Evolutionary conservation across 768 basidiomycete genomes (phyloP).

Genomic region (Boletus vermiculosoides): DNA sequence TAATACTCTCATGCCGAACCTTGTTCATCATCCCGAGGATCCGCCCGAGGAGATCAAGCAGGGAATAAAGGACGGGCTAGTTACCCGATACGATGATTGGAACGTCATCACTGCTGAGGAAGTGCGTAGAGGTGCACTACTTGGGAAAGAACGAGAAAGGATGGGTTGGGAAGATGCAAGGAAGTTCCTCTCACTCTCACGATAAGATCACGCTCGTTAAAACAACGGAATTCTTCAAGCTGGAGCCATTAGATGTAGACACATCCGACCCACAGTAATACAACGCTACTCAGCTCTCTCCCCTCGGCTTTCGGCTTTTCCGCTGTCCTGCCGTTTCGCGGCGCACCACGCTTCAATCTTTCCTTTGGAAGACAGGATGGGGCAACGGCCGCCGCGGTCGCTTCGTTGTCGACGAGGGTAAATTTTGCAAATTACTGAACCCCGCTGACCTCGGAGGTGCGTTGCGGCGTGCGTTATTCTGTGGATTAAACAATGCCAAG

Average conservation of each 20-base stretch:
- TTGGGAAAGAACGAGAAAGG: constrained; percentile 74
- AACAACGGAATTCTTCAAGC: neutral
- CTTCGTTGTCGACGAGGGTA: constrained; percentile 22
- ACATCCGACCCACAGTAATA: constrained; percentile 11
- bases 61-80: constrained; percentile 39
- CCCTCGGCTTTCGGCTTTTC: neutral
- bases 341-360: constrained; percentile 6
- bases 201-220: constrained; percentile 7
- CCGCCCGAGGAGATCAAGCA: constrained; percentile 48
- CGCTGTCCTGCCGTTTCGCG: neutral
- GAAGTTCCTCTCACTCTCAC: constrained; percentile 25
- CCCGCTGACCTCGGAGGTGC: constrained; percentile 21
- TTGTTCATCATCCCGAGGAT: constrained; percentile 40
- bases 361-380: constrained; percentile 29
- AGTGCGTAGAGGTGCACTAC: constrained; percentile 48
- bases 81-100: constrained; percentile 76
- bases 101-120: constrained; percentile 72
- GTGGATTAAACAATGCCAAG: neutral
- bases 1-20: constrained; percentile 33
- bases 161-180: constrained; percentile 66
- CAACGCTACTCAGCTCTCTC: constrained; percentile 1
- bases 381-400: constrained; percentile 31
- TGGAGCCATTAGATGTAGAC: constrained; percentile 3
- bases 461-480: constrained; percentile 28
- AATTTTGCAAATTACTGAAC: constrained; percentile 27